Evolutionary conservation across 2,329 filamentous ascomycete genomes (phyloP).

Genomic region (Corynespora cassiicola): DNA sequence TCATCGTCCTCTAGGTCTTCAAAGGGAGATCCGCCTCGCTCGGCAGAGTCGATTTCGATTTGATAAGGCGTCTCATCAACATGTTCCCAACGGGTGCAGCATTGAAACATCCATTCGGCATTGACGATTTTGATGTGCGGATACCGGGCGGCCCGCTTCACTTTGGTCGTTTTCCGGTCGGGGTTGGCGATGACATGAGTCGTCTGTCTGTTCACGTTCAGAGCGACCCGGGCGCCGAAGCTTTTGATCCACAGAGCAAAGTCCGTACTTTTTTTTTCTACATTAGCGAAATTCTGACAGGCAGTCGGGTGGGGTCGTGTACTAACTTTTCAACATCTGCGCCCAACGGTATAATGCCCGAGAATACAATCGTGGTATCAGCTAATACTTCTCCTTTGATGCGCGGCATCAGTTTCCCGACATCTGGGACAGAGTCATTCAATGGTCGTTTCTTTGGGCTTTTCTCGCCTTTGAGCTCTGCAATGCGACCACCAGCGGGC

Average conservation of each 20-base stretch:
- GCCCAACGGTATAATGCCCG: slow-evolving; percentile 85
- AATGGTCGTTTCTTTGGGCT: slow-evolving; percentile 54
- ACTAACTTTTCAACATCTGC: slow-evolving; percentile 71
- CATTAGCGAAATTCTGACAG: slow-evolving; percentile 20
- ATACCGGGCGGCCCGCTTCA: slow-evolving; percentile 82
- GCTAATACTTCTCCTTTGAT: slow-evolving; percentile 80
- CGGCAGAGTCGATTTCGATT: slow-evolving; percentile 76
- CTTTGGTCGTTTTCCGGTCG: slow-evolving; percentile 82
- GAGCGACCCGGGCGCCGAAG: slow-evolving; percentile 77
- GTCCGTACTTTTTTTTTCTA: slow-evolving; percentile 64
- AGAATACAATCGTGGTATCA: slow-evolving; percentile 82
- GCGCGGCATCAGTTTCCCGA: slow-evolving; percentile 80
- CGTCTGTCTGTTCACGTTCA: slow-evolving; percentile 59
- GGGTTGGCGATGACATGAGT: slow-evolving; percentile 79
- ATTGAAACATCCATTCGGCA: slow-evolving; percentile 87
- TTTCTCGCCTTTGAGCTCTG: slow-evolving; percentile 58
- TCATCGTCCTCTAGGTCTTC: slow-evolving; percentile 53
- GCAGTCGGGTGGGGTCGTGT: background rate
- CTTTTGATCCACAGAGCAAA: slow-evolving; percentile 84
- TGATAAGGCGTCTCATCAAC: slow-evolving; percentile 80
- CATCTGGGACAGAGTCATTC: slow-evolving; percentile 75
- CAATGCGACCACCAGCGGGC: slow-evolving; percentile 54
- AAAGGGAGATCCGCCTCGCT: slow-evolving; percentile 50
- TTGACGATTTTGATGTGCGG: slow-evolving; percentile 88
- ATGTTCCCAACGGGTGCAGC: slow-evolving; percentile 81